Conservation (phyloP, 768 basidiomycete species). For the Mycena vulgaris region DNA sequence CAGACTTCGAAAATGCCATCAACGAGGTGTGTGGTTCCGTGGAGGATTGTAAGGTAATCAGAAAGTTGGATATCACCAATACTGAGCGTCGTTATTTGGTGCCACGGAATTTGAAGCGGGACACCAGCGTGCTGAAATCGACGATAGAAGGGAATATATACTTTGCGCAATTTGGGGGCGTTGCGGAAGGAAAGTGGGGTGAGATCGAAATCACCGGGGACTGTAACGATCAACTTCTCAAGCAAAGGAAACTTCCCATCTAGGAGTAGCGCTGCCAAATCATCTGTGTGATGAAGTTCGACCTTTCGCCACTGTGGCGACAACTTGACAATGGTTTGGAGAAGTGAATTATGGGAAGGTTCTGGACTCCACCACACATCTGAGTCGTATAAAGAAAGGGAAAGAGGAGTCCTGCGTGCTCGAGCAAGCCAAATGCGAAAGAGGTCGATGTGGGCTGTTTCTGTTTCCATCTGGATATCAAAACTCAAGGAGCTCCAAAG, state of each 20-base stretch:
- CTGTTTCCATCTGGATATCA: neutral
- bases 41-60: neutral
- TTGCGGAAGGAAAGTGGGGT: neutral
- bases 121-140: too few species aligned
- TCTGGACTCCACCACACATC: too few species aligned
- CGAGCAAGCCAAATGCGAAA: neutral
- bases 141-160: neutral
- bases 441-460: neutral
- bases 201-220: neutral
- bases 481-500: conserved; percentile 34
- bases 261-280: neutral
- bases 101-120: neutral
- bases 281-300: neutral
- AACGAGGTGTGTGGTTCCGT: neutral
- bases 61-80: neutral
- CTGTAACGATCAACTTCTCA: neutral
- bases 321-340: neutral
- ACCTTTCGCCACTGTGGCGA: conserved; percentile 1
- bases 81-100: neutral
- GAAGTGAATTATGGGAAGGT: neutral
- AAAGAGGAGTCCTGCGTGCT: neutral
- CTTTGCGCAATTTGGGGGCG: conserved; percentile 11
- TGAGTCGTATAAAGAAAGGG: neutral
- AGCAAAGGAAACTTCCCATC: neutral
- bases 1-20: neutral